phyloP scores from a whole-genome alignment of 2,329 filamentous ascomycete species.

The Ascochyta lentis region DNA sequence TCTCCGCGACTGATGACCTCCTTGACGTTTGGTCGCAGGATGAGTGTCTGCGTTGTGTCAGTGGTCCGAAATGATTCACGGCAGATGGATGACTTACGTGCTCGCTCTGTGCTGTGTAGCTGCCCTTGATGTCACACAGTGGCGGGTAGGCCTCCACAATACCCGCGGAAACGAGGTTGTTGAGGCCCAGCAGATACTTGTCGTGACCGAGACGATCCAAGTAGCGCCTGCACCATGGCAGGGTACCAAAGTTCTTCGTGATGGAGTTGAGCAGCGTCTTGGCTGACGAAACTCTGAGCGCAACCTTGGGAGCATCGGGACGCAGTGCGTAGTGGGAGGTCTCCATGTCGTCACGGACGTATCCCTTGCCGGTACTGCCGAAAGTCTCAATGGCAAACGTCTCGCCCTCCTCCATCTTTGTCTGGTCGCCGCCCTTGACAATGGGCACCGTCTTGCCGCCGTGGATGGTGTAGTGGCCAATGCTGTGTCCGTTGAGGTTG shows the following conservation, averaged over 20 bases:
- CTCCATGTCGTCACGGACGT: constrained; percentile 84
- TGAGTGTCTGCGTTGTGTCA: constrained; percentile 42
- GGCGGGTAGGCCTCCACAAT: constrained; percentile 92
- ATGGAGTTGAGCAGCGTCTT: constrained; percentile 87
- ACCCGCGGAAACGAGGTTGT: constrained; percentile 80
- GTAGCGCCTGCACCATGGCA: constrained; percentile 90
- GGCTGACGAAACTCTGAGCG: constrained; percentile 79
- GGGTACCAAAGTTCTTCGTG: constrained; percentile 93
- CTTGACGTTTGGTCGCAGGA: constrained; percentile 65
- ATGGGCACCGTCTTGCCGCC: constrained; percentile 93
- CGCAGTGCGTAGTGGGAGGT: constrained; percentile 86
- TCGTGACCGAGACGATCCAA: constrained; percentile 92
- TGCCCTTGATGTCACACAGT: constrained; percentile 89
- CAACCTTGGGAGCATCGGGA: constrained; percentile 74
- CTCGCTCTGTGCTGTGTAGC: constrained; percentile 92
- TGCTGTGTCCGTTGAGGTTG: constrained; percentile 89
- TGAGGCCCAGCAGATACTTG: constrained; percentile 90
- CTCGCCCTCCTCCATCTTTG: constrained; percentile 98
- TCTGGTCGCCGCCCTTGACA: constrained; percentile 84
- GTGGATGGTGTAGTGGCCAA: constrained; percentile 87
- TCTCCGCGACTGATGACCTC: constrained; percentile 87
- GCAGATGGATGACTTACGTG: constrained; percentile 69
- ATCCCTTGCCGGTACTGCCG: constrained; percentile 88
- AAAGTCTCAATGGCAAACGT: constrained; percentile 97
- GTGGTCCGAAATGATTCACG: not conserved